Base-by-base conservation (phyloP, 2,329 filamentous ascomycete genomes). In the Claviceps sp. region DNA sequence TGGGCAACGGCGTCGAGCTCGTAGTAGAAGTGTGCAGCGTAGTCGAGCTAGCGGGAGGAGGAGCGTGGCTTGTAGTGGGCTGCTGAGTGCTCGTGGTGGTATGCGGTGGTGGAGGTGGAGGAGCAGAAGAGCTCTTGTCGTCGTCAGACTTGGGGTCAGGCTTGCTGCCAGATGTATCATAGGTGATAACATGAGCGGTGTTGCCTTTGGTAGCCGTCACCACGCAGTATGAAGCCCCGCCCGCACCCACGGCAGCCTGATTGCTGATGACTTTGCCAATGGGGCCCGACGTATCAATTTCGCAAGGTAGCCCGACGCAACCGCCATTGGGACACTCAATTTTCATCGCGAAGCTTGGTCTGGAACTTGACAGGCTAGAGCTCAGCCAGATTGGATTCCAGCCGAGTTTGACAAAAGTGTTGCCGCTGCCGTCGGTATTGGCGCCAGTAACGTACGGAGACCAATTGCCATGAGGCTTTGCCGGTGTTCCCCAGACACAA, bases 261-360 rank as follows among this genome's bases (percentile, higher is more conserved):
- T 73, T 66, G 60, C 82, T 84, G 8, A 67, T 72, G 52, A 89
- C 79, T 43, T 75, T 73, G 50, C 80, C 81, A 51, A 81, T 17
- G 16, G 45, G 72, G 10, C 64, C 70, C 48, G 77, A 70, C 5
- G 84, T 81, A 59, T 87, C 77, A 58, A 89, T 87, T 55, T 74
- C 73, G 70, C 87, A 90, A 8, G 86, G 86, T n/a, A 86, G 69
- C 14, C 85, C 85, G 60, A 81, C 82, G 71, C 87, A 91, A 52
- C 74, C 70, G 24, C 74, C 76, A 37, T 76, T 74, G 6, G 77
- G 74, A 64, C 87, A 91, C 61, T 82, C 78, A 58, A 91, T 81
- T 64, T 80, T 80, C 51, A 89, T 65, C 56, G 85, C 85, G 58
- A 78, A 90, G 5, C 70, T 73, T 6, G 86, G 85, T 56, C 76